Base-by-base conservation (phyloP, 2,329 filamentous ascomycete genomes). In the Aspergillus uvarum region DNA sequence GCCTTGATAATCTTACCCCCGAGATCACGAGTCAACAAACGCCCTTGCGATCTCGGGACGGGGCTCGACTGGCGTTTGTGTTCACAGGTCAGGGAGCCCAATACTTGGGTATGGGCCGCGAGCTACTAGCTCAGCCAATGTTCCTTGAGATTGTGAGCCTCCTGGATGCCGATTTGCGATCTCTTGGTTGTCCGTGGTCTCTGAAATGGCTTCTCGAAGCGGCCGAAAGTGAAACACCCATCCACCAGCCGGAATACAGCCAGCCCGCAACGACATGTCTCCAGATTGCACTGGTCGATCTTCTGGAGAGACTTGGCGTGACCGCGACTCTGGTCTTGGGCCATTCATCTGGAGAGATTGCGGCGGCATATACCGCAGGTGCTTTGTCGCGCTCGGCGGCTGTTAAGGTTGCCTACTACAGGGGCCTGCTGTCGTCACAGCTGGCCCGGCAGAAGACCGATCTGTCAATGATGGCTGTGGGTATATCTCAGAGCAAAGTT, bases 301-400 rank as follows among this genome's bases (percentile, higher is more conserved):
- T 61, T 1, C 35, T 61, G n/a, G 4, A 14, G 2, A 10, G 21
- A 2, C 47, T 56, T 26, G 51, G 47, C 10, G 4, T 61, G 11
- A 32, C 7, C 5, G 51, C 59, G 1, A 4, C 14, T 10, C 42
- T 48, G 11, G 49, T 44, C 14, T 4, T 54, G 7, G 59, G 59
- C 5, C 59, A 61, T 21, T 61, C 59, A 3, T 61, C 59, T 3
- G 59, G 59, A 5, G 59, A 59, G 19, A 38, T 61, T 2, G 56
- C 59, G 21, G 56, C 56, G 1, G 56, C 49, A 4, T 59, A 53
- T 38, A 22, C 21, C 21, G 21, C 21, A 22, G 21, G 21, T 51
- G 44, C 14, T 22, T 49, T 4, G 47, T 47, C 3, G 48, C 31
- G 5, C 24, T 61, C 3, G 47, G 47, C 3, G 31, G 59, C 59